Percentiles rank a stretch among this genome's conserved stretches.
Conservation (phyloP, 495 filamentous ascomycete genomes). For the Neurospora hispaniola region DNA sequence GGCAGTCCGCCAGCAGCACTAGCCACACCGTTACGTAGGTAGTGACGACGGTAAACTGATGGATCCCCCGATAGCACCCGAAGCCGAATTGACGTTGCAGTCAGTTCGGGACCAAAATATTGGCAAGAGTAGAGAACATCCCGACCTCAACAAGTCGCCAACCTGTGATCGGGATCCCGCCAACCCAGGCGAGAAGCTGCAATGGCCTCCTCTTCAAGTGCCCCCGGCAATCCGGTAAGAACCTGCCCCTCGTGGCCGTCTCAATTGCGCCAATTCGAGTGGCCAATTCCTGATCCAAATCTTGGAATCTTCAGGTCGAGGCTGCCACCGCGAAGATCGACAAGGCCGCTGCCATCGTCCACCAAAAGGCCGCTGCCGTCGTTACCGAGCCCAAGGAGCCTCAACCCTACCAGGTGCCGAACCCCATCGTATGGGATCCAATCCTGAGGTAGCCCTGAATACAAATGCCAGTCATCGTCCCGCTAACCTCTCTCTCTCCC, state of each 20-base stretch:
- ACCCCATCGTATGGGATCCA: not conserved
- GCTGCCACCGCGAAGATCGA: not conserved
- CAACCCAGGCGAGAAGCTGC: not conserved
- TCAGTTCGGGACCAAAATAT: not conserved
- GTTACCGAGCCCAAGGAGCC: not conserved
- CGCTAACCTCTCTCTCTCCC: not conserved
- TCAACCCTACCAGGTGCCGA: not conserved
- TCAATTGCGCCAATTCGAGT: not conserved
- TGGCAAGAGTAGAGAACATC: not conserved
- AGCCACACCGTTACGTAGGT: not conserved
- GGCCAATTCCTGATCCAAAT: not conserved
- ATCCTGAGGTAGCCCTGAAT: not conserved
- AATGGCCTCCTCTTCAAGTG: conserved; percentile 11
- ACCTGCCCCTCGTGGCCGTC: not conserved
- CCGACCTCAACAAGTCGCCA: not conserved
- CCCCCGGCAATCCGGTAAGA: conserved; percentile 14
- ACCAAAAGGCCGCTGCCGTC: not conserved
- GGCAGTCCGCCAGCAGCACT: not conserved
- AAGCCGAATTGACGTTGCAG: not conserved
- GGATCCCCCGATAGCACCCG: not conserved
- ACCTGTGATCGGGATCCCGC: not conserved
- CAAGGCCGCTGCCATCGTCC: not conserved
- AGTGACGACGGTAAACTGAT: not conserved
- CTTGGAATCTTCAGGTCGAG: not conserved
- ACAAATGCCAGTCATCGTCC: not conserved